Percentiles rank a stretch among this genome's conserved stretches.
phyloP scores from a whole-genome alignment of 2,329 filamentous ascomycete genomes.

The Fusarium lyarnte region DNA sequence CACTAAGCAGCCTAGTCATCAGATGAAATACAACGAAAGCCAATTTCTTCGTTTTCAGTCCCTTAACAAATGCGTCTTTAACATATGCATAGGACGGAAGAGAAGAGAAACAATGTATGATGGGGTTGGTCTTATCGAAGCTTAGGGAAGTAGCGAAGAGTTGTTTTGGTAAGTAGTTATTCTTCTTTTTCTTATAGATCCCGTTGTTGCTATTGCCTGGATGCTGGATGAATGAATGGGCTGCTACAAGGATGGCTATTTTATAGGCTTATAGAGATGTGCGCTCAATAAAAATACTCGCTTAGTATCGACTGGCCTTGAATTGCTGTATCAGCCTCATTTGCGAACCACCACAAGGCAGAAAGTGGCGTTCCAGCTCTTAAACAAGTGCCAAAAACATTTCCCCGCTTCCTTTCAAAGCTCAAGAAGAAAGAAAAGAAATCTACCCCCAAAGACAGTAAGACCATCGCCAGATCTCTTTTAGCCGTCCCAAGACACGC shows the following conservation, averaged over 20 bases:
- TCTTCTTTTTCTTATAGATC: no score
- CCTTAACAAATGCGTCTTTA: rapidly evolving
- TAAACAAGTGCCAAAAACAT: background rate
- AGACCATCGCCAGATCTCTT: background rate
- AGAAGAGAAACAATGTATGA: background rate
- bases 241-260: background rate
- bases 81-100: background rate
- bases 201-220: background rate
- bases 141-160: rapidly evolving
- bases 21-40: rapidly evolving
- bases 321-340: background rate
- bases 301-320: background rate
- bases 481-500: background rate
- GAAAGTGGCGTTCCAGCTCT: background rate
- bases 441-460: rapidly evolving
- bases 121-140: background rate
- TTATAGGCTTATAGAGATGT: background rate
- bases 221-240: background rate
- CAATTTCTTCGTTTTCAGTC: rapidly evolving
- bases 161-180: background rate
- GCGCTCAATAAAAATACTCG: background rate
- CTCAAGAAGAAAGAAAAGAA: rapidly evolving
- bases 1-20: background rate
- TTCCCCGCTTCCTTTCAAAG: background rate
- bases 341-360: background rate